Evolutionary conservation across 306 rosid species (phyloP).

Genomic region (Vachellia collinsii): DNA sequence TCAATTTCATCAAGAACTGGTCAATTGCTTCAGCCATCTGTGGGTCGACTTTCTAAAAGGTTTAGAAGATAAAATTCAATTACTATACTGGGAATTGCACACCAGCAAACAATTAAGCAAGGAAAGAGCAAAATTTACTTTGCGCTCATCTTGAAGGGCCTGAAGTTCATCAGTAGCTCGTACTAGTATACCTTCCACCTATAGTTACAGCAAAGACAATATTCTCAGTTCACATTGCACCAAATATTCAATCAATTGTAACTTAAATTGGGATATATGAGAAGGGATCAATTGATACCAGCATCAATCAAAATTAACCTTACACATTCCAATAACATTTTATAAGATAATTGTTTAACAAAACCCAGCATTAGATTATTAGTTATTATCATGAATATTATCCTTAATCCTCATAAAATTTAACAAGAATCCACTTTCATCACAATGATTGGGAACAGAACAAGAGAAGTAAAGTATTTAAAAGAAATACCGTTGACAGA

Average conservation of each 20-base stretch:
- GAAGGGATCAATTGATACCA: not conserved
- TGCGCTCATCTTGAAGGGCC: conserved; percentile 93
- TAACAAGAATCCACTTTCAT: not conserved
- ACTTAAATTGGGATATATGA: not conserved
- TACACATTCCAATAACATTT: not conserved
- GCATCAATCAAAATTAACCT: not conserved
- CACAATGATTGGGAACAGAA: conserved; percentile 3
- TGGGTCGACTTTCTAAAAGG: conserved; percentile 73
- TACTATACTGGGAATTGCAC: conserved; percentile 15
- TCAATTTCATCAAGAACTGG: conserved; percentile 74
- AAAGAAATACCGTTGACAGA: conserved; percentile 77
- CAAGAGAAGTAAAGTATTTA: conserved; percentile 19
- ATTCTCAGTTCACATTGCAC: conserved; percentile 17
- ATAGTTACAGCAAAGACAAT: conserved; percentile 36
- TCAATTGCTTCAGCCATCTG: conserved; percentile 88
- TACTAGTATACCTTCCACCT: conserved; percentile 90
- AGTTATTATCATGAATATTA: not conserved
- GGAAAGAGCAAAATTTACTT: conserved; percentile 46
- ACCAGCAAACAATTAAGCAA: conserved; percentile 5
- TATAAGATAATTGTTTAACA: not conserved
- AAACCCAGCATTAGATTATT: not conserved
- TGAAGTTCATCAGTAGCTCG: conserved; percentile 82
- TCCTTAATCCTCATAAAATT: not conserved
- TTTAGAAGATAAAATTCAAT: conserved; percentile 38
- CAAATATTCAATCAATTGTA: conserved; percentile 7